Evolutionary conservation across 441 rosid species (phyloP).

Genomic region (Brassica balearica): DNA sequence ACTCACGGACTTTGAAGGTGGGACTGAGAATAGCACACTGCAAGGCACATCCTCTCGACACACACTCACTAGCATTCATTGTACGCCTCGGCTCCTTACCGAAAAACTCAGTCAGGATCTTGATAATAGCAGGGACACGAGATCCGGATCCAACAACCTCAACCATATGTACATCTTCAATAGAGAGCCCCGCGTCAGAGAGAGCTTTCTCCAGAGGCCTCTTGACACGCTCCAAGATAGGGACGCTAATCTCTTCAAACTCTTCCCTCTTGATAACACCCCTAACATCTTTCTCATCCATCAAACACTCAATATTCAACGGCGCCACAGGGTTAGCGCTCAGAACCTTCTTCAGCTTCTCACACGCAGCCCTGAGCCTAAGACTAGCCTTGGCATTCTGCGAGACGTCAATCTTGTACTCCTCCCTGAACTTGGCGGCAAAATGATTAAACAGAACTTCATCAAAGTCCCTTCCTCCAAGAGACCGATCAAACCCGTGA

Average conservation of each 20-base stretch:
- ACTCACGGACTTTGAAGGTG: slow-evolving; percentile 94
- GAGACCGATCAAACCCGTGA: slow-evolving; percentile 76
- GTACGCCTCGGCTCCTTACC: slow-evolving; percentile 97
- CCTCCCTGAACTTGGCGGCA: slow-evolving; percentile 80
- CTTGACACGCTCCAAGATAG: slow-evolving; percentile 90
- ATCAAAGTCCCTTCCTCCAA: slow-evolving; percentile 97
- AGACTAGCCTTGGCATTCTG: slow-evolving; percentile 92
- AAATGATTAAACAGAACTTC: slow-evolving; percentile 85
- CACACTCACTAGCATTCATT: slow-evolving; percentile 99
- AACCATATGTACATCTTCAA: slow-evolving; percentile 80
- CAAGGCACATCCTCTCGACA: slow-evolving; percentile 88
- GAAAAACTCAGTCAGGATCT: slow-evolving; percentile 84
- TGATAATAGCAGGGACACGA: slow-evolving; percentile 82
- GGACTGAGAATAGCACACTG: slow-evolving; percentile 98
- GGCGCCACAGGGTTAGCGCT: slow-evolving; percentile 97
- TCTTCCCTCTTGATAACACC: slow-evolving; percentile 91
- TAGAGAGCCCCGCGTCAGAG: slow-evolving; percentile 77
- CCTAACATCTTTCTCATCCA: slow-evolving; percentile 97
- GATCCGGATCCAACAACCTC: slow-evolving; percentile 96
- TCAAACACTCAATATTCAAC: slow-evolving; percentile 87
- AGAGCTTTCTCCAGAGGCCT: slow-evolving; percentile 92
- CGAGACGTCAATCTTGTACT: slow-evolving; percentile 85
- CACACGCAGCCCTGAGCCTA: slow-evolving; percentile 84
- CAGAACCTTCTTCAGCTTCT: slow-evolving; percentile 91
- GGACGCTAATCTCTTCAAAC: slow-evolving; percentile 82